Evolutionary conservation across 2,329 filamentous ascomycete genomes (phyloP).

Genomic region (Penicillium sp.): DNA sequence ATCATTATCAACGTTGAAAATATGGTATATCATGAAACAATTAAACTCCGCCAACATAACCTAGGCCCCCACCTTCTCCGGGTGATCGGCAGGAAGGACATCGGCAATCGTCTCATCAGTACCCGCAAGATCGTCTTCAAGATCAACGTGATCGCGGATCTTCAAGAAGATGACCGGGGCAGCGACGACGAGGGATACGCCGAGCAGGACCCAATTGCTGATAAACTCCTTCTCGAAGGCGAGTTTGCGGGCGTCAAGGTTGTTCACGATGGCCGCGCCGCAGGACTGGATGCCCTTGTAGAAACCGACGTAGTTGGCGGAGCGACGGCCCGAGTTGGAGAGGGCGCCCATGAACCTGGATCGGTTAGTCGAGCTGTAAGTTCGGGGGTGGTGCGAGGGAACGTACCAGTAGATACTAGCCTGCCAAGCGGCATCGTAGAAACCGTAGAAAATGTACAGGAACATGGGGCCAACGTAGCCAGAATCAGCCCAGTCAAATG

Average conservation of each 20-base stretch:
- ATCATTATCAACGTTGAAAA: not conserved
- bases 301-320: conserved; percentile 85
- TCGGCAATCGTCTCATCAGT: conserved; percentile 13
- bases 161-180: conserved; percentile 11
- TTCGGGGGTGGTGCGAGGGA: not conserved
- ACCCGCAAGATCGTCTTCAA: conserved; percentile 8
- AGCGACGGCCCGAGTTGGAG: conserved; percentile 83
- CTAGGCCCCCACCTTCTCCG: conserved; percentile 3
- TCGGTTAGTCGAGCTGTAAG: not conserved
- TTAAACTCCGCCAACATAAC: not conserved
- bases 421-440: conserved; percentile 85
- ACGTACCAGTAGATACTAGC: conserved; percentile 77
- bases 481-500: conserved; percentile 61
- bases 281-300: conserved; percentile 84
- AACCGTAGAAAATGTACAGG: conserved; percentile 81
- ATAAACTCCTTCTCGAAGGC: conserved; percentile 7
- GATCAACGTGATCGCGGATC: conserved; percentile 10
- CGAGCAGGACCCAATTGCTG: conserved; percentile 8
- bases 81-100: conserved; percentile 10
- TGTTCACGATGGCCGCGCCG: conserved; percentile 58
- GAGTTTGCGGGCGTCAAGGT: conserved; percentile 4
- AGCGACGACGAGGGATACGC: conserved; percentile 5
- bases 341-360: conserved; percentile 79
- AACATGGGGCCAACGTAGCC: conserved; percentile 77
- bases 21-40: not conserved